phyloP scores from a whole-genome alignment of 306 rosid species.

The Sphenostylis stenocarpa region DNA sequence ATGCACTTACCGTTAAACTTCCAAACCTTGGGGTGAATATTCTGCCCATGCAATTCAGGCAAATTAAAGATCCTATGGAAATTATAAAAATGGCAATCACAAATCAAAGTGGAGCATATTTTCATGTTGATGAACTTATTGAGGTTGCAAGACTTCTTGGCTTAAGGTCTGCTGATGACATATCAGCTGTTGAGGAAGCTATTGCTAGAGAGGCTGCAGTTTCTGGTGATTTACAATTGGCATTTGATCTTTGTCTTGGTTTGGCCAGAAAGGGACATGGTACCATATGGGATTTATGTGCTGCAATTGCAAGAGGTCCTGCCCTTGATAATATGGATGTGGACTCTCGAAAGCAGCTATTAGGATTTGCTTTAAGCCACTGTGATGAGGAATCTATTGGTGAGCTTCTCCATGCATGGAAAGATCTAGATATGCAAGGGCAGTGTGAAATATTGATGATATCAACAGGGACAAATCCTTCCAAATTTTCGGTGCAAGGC shows the following conservation, averaged over 20 bases:
- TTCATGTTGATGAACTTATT: conserved; percentile 93
- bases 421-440: conserved; percentile 95
- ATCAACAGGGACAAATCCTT: conserved; percentile 56
- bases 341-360: conserved; percentile 77
- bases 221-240: conserved; percentile 97
- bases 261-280: conserved; percentile 92
- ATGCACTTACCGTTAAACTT: conserved; percentile 78
- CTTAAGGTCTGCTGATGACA: conserved; percentile 69
- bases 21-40: conserved; percentile 95
- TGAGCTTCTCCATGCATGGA: conserved; percentile 93
- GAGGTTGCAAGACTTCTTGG: conserved; percentile 94
- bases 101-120: conserved; percentile 83
- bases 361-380: conserved; percentile 92
- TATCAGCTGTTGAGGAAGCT: conserved; percentile 90
- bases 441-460: conserved; percentile 72
- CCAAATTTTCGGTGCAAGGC: conserved; percentile 56
- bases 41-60: conserved; percentile 94
- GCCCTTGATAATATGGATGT: conserved; percentile 93
- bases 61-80: conserved; percentile 94
- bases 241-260: conserved; percentile 95
- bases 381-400: conserved; percentile 93
- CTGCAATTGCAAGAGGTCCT: conserved; percentile 99
- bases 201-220: conserved; percentile 99
- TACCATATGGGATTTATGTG: conserved; percentile 90
- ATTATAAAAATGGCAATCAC: conserved; percentile 87